A percentile compares a stretch with the other conserved stretches of the same genome.
These are phyloP conservation scores for apple (Malus domestica) DNA, from an alignment of 306 rosid species.

Conservation along the genomic window ASM211411v1 NC_041800.1:19868233-19868732, in stretches of 20 bases:
- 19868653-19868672: too few species aligned
- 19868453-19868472: too few species aligned
- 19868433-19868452: neutral
- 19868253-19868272: neutral
- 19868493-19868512: neutral
- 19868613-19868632: too few species aligned
- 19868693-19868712: too few species aligned
- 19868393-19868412: constrained; percentile 6
- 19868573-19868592: too few species aligned
- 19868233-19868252: neutral
- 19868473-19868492: neutral
- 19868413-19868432: neutral
- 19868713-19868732: neutral
- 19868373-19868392: neutral
- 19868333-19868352: neutral
- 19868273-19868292: neutral
- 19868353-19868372: neutral
- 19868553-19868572: too few species aligned
- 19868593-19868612: too few species aligned
- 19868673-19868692: too few species aligned
- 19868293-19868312: constrained; percentile 21
- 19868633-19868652: too few species aligned
- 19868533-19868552: neutral
- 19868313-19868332: constrained; percentile 11
- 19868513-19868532: neutral